phyloP scores from a whole-genome alignment of 805 yeast species.

The Teunomyces panamensis region DNA sequence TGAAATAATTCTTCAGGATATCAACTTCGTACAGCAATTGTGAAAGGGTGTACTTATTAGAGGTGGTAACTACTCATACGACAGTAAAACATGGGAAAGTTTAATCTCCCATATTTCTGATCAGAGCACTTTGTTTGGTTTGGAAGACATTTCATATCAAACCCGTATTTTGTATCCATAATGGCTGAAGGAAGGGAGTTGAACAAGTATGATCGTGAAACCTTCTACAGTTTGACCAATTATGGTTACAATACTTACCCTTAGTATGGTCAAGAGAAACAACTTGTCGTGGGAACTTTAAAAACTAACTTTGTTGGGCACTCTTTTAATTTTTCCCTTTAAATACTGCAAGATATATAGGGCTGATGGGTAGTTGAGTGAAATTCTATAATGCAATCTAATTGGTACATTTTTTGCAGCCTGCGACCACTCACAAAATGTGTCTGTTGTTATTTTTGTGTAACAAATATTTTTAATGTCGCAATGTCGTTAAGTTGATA shows the following conservation, averaged over 20 bases:
- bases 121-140: conserved; percentile 31
- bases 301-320: neutral
- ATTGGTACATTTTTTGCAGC: too few relatives aligned
- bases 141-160: conserved; percentile 51
- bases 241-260: conserved; percentile 17
- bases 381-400: too few relatives aligned
- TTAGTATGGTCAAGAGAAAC: neutral
- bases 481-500: neutral
- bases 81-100: conserved; percentile 20
- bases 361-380: too few relatives aligned
- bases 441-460: too few relatives aligned
- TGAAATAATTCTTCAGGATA: neutral
- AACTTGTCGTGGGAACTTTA: neutral
- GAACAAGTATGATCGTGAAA: conserved; percentile 43
- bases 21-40: conserved; percentile 19
- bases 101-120: conserved; percentile 7
- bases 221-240: conserved; percentile 41
- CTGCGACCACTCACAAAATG: too few relatives aligned
- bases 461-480: neutral
- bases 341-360: too few relatives aligned
- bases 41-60: conserved; percentile 34
- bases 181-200: conserved; percentile 39
- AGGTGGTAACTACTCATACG: conserved; percentile 21
- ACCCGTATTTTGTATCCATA: conserved; percentile 56
- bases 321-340: neutral